Conservation (phyloP, 805 yeast genomes). For the Suhomyces emberorum region DNA sequence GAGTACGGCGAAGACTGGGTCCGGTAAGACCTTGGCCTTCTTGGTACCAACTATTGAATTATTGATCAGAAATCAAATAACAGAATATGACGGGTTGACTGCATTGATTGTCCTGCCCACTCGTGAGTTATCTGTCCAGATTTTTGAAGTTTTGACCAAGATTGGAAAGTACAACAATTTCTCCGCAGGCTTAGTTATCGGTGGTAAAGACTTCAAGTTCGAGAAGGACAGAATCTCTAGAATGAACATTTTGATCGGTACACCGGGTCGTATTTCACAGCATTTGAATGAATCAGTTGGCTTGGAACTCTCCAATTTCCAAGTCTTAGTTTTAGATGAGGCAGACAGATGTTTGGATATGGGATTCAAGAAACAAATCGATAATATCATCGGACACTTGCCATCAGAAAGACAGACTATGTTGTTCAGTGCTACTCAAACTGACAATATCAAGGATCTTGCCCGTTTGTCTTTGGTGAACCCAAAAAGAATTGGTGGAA, state of each 20-base stretch:
- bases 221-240: constrained; percentile 77
- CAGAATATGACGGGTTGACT: constrained; percentile 83
- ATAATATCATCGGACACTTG: constrained; percentile 71
- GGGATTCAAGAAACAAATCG: constrained; percentile 85
- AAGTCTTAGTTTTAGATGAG: constrained; percentile 80
- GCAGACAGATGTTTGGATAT: constrained; percentile 91
- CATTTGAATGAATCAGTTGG: constrained; percentile 89
- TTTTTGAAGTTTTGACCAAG: constrained; percentile 79
- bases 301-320: constrained; percentile 69
- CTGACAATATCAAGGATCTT: constrained; percentile 75
- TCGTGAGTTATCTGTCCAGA: constrained; percentile 87
- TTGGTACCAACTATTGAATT: constrained; percentile 76
- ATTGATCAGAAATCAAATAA: constrained; percentile 66
- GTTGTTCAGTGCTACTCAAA: constrained; percentile 85
- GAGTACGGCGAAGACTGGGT: constrained; percentile 88
- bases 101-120: constrained; percentile 91
- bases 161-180: constrained; percentile 73
- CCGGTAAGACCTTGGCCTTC: constrained; percentile 89
- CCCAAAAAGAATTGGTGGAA: constrained; percentile 42
- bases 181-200: constrained; percentile 89
- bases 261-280: constrained; percentile 88
- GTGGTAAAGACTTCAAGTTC: constrained; percentile 83
- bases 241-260: constrained; percentile 81
- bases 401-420: constrained; percentile 82
- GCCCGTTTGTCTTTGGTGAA: constrained; percentile 72